Evolutionary conservation across 2,329 filamentous ascomycete species (phyloP), one percentile per base, ranked within the genome.

Genomic region (Ceratocystis albifundus): DNA sequence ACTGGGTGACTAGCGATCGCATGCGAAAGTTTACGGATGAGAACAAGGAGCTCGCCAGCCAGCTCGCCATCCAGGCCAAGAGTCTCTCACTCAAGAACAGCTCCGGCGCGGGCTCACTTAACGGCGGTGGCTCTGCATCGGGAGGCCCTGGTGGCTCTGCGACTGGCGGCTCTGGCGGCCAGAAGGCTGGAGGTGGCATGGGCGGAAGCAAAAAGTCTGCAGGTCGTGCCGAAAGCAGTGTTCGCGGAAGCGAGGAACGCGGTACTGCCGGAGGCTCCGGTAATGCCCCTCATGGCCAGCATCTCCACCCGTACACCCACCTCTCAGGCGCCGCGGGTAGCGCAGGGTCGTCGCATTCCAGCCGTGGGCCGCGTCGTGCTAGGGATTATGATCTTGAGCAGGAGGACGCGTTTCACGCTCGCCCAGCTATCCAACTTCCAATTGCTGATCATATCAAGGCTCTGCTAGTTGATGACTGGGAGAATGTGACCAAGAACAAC

Each of bases 381-480:
- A 84, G 90, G 68, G 90, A 95, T 72, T 89, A 87, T 74, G 90
- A 95, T 69, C 81, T 94, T 65, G 90, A 95, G 74, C 87, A 87
- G 92, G 94, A 97, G 78, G 94, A 97, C 69, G 80, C 82, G 3
- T 99, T 96, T 74, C 85, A 91, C 73, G 82, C 83, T 69, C 86
- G 91, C 67, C 92, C 93, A 22, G 90, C 90, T 20, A 88, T 99
- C 72, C 89, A 90, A 71, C 83, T 99, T 53, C 82, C 87, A 62
- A 86, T 97, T 70, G 91, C 94, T 0, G 94, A 97, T 73, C 85
- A 88, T 70, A 81, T 99, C 70, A 96, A 97, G 78, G 90, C 89
- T 17, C 82, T 96, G 69, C 84, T 99, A 2, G 94, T 99, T 25
- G 94, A 99, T 74, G 94, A 99, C 75, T 99, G 94, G 94, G 94